These are phyloP conservation scores for Pseudogymnoascus sp. DNA, from an alignment of 2,329 filamentous ascomycete genomes.

Conservation along the genomic window DNA sequence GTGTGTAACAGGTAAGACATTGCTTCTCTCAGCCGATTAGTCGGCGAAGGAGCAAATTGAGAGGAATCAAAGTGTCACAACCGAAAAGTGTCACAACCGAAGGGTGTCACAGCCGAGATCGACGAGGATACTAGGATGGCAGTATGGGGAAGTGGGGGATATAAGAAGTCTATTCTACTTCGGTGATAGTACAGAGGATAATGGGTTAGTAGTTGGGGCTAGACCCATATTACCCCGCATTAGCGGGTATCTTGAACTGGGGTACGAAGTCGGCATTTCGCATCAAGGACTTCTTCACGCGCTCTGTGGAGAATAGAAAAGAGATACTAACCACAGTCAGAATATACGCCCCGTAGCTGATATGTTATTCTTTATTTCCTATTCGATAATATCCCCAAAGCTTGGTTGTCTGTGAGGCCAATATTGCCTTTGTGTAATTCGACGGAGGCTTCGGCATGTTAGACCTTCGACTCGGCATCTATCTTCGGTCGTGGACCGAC, in stretches of 20 bases:
- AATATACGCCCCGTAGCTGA: not conserved
- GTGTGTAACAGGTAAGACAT: not conserved
- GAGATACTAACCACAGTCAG: not conserved
- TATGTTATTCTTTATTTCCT: not conserved
- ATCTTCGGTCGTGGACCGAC: not conserved
- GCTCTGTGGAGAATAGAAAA: not conserved
- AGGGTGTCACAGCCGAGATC: not conserved
- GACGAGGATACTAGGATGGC: slow-evolving; percentile 13
- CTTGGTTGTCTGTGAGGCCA: not conserved
- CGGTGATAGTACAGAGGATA: not conserved
- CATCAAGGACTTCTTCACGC: not conserved
- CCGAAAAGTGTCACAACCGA: slow-evolving; percentile 38
- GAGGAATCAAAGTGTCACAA: slow-evolving; percentile 40
- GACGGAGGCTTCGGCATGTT: not conserved
- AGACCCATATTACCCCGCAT: not conserved
- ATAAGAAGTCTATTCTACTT: not conserved
- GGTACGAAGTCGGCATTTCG: not conserved
- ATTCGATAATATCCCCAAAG: not conserved
- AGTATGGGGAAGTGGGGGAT: not conserved
- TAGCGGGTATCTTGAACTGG: not conserved
- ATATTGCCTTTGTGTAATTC: not conserved
- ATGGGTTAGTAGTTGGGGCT: not conserved
- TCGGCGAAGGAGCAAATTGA: slow-evolving; percentile 41
- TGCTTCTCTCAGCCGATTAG: slow-evolving; percentile 18
- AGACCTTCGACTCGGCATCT: not conserved